A percentile compares a stretch with the other conserved stretches of the same genome.
Conservation (phyloP, 768 basidiomycete species). For the Phallus indusiatus region DNA sequence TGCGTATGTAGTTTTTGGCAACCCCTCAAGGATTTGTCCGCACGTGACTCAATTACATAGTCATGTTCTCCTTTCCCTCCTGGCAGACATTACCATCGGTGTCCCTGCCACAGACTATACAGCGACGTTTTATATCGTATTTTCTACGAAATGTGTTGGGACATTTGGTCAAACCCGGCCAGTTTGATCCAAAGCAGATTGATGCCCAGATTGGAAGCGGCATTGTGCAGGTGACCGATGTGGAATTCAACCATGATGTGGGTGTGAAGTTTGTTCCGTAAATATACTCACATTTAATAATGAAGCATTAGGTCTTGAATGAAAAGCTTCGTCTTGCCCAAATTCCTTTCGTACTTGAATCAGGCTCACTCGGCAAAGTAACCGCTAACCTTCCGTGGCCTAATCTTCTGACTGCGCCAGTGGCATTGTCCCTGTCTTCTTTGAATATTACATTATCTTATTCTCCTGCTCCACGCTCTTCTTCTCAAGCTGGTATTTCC, state of each 20-base stretch:
- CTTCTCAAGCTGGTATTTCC: neutral
- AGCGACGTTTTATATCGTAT: constrained; percentile 85
- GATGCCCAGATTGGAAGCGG: constrained; percentile 92
- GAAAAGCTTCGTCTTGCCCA: constrained; percentile 43
- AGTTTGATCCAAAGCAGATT: constrained; percentile 77
- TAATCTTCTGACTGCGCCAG: constrained; percentile 65
- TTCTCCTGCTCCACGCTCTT: constrained; percentile 24
- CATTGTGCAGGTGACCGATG: constrained; percentile 73
- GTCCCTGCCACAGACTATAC: constrained; percentile 43
- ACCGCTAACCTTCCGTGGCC: constrained; percentile 79
- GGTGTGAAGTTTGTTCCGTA: constrained; percentile 20
- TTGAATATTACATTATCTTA: constrained; percentile 51
- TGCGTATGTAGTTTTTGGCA: neutral
- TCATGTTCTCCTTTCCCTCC: constrained; percentile 8
- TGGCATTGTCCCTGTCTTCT: constrained; percentile 61
- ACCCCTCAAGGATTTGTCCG: neutral
- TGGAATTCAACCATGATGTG: constrained; percentile 71
- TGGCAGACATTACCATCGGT: constrained; percentile 21
- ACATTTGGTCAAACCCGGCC: constrained; percentile 80
- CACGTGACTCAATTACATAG: constrained; percentile 2
- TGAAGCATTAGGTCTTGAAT: constrained; percentile 64
- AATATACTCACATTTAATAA: neutral
- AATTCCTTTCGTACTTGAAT: constrained; percentile 50
- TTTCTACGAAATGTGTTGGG: constrained; percentile 76
- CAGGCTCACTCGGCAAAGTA: constrained; percentile 66